phyloP scores from a whole-genome alignment of 768 basidiomycete species.

The Collybia sp. region DNA sequence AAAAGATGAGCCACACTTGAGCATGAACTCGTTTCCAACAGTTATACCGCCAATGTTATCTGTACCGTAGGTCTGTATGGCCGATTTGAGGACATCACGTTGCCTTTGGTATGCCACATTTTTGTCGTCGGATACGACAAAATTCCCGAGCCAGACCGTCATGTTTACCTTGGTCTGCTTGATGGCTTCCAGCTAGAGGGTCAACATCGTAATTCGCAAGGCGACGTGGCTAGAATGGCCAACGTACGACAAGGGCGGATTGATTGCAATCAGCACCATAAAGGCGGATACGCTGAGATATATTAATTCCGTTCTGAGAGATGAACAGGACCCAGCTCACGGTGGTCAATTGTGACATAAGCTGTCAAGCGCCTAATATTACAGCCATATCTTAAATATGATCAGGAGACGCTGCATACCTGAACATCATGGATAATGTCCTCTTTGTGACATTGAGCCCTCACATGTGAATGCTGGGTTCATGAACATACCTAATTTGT shows the following conservation, averaged over 20 bases:
- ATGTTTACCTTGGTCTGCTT: constrained; percentile 85
- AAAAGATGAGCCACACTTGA: constrained; percentile 46
- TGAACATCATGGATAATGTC: constrained; percentile 70
- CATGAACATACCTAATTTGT: constrained; percentile 30
- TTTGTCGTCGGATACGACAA: constrained; percentile 57
- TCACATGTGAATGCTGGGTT: constrained; percentile 1
- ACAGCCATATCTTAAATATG: neutral
- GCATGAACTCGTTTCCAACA: constrained; percentile 90
- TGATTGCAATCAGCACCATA: constrained; percentile 90
- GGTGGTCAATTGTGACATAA: constrained; percentile 82
- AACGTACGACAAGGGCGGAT: constrained; percentile 61
- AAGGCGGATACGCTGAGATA: constrained; percentile 57
- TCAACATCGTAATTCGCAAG: neutral
- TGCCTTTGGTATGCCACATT: constrained; percentile 72
- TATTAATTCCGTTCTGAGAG: neutral
- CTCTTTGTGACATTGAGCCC: constrained; percentile 19
- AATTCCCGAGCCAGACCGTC: constrained; percentile 74
- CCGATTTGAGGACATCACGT: constrained; percentile 56
- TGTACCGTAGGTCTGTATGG: constrained; percentile 73
- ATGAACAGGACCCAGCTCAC: constrained; percentile 22
- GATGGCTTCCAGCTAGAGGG: constrained; percentile 74
- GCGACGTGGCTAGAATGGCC: constrained; percentile 2
- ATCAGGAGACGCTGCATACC: constrained; percentile 28
- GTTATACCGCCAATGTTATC: constrained; percentile 76
- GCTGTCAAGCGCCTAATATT: constrained; percentile 28